A percentile compares a stretch with the other conserved stretches of the same genome.
Conservation (phyloP, 495 filamentous ascomycete genomes). For the Tuber melanosporum region DNA sequence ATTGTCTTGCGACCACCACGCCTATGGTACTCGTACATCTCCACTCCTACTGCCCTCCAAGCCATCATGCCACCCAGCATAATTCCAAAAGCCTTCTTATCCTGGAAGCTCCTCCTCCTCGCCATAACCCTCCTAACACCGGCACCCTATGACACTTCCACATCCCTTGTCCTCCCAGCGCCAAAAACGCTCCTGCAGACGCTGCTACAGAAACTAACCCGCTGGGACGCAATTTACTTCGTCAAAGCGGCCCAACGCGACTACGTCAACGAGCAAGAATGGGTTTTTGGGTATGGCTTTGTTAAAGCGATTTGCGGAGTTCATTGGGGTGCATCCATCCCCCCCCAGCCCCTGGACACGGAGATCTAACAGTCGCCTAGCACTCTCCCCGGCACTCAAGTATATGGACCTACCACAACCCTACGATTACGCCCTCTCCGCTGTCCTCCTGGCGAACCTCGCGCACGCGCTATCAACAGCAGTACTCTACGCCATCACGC, state of each 20-base stretch:
- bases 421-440: constrained; percentile 48
- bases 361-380: not conserved
- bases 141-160: constrained; percentile 84
- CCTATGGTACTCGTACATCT: too few relatives aligned
- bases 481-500: constrained; percentile 58
- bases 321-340: constrained; percentile 46
- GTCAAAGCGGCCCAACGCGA: constrained; percentile 60
- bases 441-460: constrained; percentile 58
- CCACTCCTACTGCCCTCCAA: not conserved
- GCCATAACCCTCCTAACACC: constrained; percentile 57
- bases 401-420: constrained; percentile 16
- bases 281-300: constrained; percentile 78
- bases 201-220: constrained; percentile 54
- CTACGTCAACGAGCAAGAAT: constrained; percentile 88
- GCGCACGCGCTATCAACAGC: constrained; percentile 71
- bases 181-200: constrained; percentile 32
- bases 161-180: constrained; percentile 50
- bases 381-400: not conserved
- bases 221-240: constrained; percentile 95
- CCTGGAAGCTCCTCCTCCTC: constrained; percentile 71
- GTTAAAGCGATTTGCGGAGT: constrained; percentile 50
- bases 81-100: constrained; percentile 43
- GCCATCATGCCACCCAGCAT: not conserved
- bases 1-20: not conserved
- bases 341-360: not conserved